Evolutionary conservation across 768 basidiomycete genomes (phyloP).

Genomic region (Lactarius quietus): DNA sequence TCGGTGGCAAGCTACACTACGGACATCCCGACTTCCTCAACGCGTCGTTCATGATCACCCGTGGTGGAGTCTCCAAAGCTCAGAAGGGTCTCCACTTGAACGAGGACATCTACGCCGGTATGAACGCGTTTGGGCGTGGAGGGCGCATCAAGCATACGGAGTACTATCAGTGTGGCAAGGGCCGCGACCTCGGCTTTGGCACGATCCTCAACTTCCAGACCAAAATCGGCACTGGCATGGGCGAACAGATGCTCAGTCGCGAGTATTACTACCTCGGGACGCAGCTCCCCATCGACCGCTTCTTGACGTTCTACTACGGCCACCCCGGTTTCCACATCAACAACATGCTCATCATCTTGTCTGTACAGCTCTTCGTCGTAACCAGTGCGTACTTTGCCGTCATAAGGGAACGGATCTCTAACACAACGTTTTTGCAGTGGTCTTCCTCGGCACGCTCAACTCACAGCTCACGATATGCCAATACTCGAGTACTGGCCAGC

Average conservation of each 20-base stretch:
- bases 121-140: conserved; percentile 96
- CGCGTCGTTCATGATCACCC: conserved; percentile 95
- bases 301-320: conserved; percentile 99
- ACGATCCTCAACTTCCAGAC: conserved; percentile 99
- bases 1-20: conserved; percentile 97
- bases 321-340: conserved; percentile 99
- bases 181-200: conserved; percentile 97
- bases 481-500: conserved; percentile 77
- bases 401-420: conserved; percentile 23
- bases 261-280: conserved; percentile 99
- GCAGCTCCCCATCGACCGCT: conserved; percentile 94
- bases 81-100: conserved; percentile 97
- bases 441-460: conserved; percentile 92
- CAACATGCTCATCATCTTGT: conserved; percentile 97
- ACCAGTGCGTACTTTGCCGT: conserved; percentile 56
- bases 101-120: conserved; percentile 99
- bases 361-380: conserved; percentile 92
- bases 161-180: conserved; percentile 99
- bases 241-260: conserved; percentile 98
- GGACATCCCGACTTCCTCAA: conserved; percentile 99
- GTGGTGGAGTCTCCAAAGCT: conserved; percentile 97
- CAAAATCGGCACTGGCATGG: conserved; percentile 99
- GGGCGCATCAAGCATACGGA: conserved; percentile 98
- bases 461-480: conserved; percentile 74
- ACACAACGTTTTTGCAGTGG: conserved; percentile 50